Conservation (phyloP, 2,329 filamentous ascomycete genomes). For the Passalora sequoiae region DNA sequence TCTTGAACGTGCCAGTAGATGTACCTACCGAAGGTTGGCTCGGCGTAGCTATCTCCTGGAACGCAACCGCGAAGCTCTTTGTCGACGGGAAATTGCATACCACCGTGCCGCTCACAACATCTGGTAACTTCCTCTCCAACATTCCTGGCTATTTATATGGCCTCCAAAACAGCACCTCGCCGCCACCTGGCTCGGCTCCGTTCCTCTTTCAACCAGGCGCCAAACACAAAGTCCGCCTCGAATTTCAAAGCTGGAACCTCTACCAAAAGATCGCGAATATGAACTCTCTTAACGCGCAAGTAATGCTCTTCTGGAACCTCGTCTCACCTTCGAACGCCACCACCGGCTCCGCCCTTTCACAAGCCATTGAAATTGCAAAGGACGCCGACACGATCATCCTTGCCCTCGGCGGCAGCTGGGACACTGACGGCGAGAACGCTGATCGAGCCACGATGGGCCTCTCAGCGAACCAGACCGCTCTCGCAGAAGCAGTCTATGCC, state of each 20-base stretch:
- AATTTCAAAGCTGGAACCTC: constrained; percentile 17
- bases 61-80: constrained; percentile 17
- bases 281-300: constrained; percentile 16
- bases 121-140: constrained; percentile 18
- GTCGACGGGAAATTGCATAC: constrained; percentile 13
- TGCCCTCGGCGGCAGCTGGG: constrained; percentile 12
- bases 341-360: constrained; percentile 3
- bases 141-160: constrained; percentile 10
- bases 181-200: constrained; percentile 14
- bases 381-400: constrained; percentile 11
- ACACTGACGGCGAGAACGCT: constrained; percentile 16
- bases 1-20: constrained; percentile 13
- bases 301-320: constrained; percentile 19
- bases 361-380: constrained; percentile 9
- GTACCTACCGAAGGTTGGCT: constrained; percentile 15
- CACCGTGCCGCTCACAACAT: constrained; percentile 14
- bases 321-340: constrained; percentile 9
- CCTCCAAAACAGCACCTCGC: constrained; percentile 12
- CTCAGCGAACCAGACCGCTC: constrained; percentile 13
- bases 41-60: constrained; percentile 14
- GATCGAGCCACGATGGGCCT: constrained; percentile 15
- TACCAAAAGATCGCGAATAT: constrained; percentile 17
- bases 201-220: constrained; percentile 15
- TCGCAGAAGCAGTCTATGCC: constrained; percentile 8
- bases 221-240: constrained; percentile 13